Conservation (phyloP, 179 eudicot genomes). For the Amaranthus tricolor region DNA sequence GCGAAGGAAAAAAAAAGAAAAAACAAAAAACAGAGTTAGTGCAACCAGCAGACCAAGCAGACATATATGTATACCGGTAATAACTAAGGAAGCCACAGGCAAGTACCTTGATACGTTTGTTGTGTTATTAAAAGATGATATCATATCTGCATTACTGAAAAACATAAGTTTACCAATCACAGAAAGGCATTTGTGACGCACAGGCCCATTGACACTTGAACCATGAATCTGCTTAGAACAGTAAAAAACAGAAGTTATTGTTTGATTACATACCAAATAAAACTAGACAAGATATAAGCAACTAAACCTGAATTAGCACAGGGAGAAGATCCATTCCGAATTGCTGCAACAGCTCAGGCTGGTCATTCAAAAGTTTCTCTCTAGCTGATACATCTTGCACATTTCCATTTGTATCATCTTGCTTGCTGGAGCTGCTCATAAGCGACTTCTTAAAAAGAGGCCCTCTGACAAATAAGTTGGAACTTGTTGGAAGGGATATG, state of each 20-base stretch:
- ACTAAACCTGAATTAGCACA: conserved; percentile 76
- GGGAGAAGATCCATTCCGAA: conserved; percentile 96
- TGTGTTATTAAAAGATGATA: conserved; percentile 55
- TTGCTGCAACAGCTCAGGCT: conserved; percentile 91
- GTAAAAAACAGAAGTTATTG: conserved; percentile 10
- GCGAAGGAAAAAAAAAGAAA: no score
- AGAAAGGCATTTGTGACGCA: conserved; percentile 96
- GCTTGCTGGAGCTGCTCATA: conserved; percentile 57
- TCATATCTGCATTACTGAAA: conserved; percentile 89
- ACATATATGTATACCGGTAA: background rate
- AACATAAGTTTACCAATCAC: conserved; percentile 94
- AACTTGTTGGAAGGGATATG: conserved; percentile 73
- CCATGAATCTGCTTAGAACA: conserved; percentile 72
- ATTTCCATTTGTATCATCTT: conserved; percentile 58
- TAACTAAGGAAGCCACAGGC: background rate
- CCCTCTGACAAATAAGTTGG: conserved; percentile 58
- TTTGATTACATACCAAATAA: background rate
- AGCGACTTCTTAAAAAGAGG: conserved; percentile 57
- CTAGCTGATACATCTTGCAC: conserved; percentile 64
- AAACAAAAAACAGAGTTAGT: conserved; percentile 7
- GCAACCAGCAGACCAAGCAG: conserved; percentile 1
- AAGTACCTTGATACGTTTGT: conserved; percentile 87
- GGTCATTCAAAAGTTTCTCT: conserved; percentile 73
- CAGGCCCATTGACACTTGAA: conserved; percentile 97
- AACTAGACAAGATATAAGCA: conserved; percentile 8